These are phyloP conservation scores for Aspergillus asperescens DNA, from an alignment of 495 filamentous ascomycete species.

Conservation along the genomic window DNA sequence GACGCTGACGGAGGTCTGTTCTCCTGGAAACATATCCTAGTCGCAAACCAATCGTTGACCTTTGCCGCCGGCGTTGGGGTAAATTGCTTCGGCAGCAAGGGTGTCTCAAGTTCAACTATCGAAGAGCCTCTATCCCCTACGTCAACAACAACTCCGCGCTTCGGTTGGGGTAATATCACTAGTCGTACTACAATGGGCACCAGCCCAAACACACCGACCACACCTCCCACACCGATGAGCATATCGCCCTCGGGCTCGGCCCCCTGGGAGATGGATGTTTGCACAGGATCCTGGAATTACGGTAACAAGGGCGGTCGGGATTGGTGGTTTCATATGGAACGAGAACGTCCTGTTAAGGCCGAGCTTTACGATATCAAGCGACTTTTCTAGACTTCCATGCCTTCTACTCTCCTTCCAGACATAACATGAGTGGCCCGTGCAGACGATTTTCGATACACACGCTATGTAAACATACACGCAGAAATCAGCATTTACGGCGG, in stretches of 20 bases:
- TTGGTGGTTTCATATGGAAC: conserved; percentile 50
- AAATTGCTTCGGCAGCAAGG: conserved; percentile 35
- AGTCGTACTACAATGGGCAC: conserved; percentile 29
- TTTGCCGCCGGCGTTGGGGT: conserved; percentile 39
- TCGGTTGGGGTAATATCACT: conserved; percentile 38
- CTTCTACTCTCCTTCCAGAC: background rate
- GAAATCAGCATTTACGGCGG: conserved; percentile 16
- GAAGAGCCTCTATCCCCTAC: conserved; percentile 37
- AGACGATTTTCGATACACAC: background rate
- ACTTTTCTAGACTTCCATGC: conserved; percentile 30
- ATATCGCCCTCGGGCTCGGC: conserved; percentile 23
- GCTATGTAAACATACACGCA: conserved; percentile 1
- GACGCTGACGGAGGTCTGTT: conserved; percentile 44
- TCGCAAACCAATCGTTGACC: conserved; percentile 38
- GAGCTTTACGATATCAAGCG: conserved; percentile 36
- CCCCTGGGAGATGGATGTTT: conserved; percentile 44
- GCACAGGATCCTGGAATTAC: conserved; percentile 46
- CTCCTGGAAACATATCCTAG: conserved; percentile 43
- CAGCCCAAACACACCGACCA: conserved; percentile 33
- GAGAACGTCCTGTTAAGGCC: conserved; percentile 39
- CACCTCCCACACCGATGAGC: conserved; percentile 35
- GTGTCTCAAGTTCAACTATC: conserved; percentile 15
- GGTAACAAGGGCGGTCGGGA: conserved; percentile 38
- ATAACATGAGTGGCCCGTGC: background rate
- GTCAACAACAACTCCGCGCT: conserved; percentile 32